Base-by-base conservation (phyloP, 1,284 basidiomycete genomes). In the Coniophora puteana region DNA sequence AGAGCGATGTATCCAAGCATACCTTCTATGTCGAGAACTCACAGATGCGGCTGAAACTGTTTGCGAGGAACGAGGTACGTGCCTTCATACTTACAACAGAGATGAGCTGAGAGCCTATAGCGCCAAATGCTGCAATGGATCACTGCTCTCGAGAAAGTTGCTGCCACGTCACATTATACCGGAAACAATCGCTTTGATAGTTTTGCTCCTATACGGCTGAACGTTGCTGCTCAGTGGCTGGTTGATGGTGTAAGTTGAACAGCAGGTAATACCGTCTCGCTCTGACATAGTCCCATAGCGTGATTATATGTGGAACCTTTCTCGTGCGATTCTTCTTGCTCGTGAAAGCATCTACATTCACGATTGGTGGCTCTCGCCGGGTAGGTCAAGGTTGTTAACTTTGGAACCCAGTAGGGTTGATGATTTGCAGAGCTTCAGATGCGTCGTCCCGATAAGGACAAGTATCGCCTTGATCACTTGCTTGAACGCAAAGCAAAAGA, bases 71-170 rank as follows among this genome's bases (percentile, higher is more conserved):
- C 59, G 91, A 97, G 65, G 89, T 86, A 39, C 31, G 53, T 42
- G 8, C 8, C 3, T 27, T 4, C 12, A 8, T 17, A 35, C 40
- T 32, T 28, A 44, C 20, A 38, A 31, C 46, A 22, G 8, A 23
- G 21, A 41, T 14, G 20, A 25, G 32, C 17, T 38, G 22, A 51
- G 32, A 24, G 21, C 24, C 14, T 44, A 14, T 30, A 92, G 85
- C 80, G 94, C 21, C 91, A 96, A 72, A 97, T 98, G 93, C 74
- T 93, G 48, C 95, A 99, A 61, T 99, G 94, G 80, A 93, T 99
- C 44, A 89, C 92, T 5, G 89, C 89, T 1, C 73, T 99, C 51
- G 90, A 98, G 59, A 83, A 84, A 47, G 84, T 88, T 40, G 84
- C 90, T 0, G 72, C 76, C 21, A 75, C 80, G 30, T 92, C 84